Evolutionary conservation across 2,329 filamentous ascomycete species (phyloP), one percentile per base, ranked within the genome.

Genomic region (Curvularia sp.): DNA sequence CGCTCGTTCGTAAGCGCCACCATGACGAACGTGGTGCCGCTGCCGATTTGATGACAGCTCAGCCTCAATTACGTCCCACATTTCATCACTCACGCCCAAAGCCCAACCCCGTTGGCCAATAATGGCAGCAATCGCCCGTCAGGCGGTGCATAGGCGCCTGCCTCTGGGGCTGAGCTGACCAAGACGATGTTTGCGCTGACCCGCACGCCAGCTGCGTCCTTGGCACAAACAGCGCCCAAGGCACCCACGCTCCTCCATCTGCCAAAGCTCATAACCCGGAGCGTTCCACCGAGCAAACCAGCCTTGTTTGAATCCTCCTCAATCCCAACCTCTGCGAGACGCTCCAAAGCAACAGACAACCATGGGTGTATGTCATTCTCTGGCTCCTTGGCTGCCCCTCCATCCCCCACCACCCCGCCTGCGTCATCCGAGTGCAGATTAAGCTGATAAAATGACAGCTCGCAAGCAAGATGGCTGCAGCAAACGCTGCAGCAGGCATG

Each of bases 381-480:
- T 30, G 41, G 55, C 47, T 43, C 47, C 49, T 47, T 55, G 41
- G 58, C 60, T 60, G 28, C 66, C 64, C 66, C 66, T 67, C 66
- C 54, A 63, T 65, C 54, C 63, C 66, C 66, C 62, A 57, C 57
- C 46, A 54, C 63, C 64, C 66, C 64, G 59, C 58, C 49, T 56
- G 52, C 62, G 61, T 63, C 58, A 65, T 66, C 31, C 13, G 35
- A 56, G 57, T 12, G 35, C n/a, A 18, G n/a, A 30, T 18, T 39
- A 58, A 63, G 69, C 74, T 76, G 69, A 75, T 71, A 57, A 54
- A 43, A 60, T 41, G 53, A 46, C 49, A 81, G 80, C 75, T 82
- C 60, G 80, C 80, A 63, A 76, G 71, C 44, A 83, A 83, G 67
- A 78, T 83, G 68, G 80, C 80, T 41, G 80, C 80, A 50, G 74